Evolutionary conservation across 306 rosid species (phyloP), one percentile per base, ranked within the genome.

Genomic region (Cucurbita argyrosperma): DNA sequence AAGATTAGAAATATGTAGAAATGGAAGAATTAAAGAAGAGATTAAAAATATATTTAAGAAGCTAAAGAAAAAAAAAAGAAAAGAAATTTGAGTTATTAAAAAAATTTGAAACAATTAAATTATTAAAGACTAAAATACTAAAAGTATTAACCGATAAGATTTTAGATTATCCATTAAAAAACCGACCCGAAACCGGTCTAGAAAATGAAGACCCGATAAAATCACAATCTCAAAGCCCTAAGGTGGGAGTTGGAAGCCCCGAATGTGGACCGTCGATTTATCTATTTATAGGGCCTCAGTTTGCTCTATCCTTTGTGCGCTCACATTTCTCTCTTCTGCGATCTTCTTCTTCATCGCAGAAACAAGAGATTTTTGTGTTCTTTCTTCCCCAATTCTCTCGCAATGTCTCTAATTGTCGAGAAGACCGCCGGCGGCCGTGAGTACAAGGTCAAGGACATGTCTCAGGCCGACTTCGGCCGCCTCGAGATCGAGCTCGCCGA

Each of bases 401-500:
- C 69, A 74, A 89, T 88, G 96, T 71, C 96, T 2, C 76, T 87
- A 72, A 8, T 47, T 3, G 96, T 87, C 8, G 87, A 86, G 72
- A 89, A 86, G 71, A 89, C 96, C 64, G 40, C 74, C 6, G 37
- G 51, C 0, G 96, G 96, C 18, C 85, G 96, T 2, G 96, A 89
- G 46, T 87, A 87, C 86, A 89, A 89, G 80, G 96, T 89, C 49
- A 89, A 84, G 78, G 96, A 89, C 80, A 76, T 87, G 86, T 79
- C 92, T 62, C 90, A 82, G 45, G 92, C 92, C 0, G 92, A 89
- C 50, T 89, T 89, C 42, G 96, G 96, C 0, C 74, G 96, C 0
- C 79, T 87, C 26, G 92, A 89, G 68, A 62, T 89, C 50, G 92
- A 87, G 38, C 84, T 89, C 0, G 96, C 96, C 26, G 92, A 89